These are phyloP conservation scores for Loxodes magnus DNA, from an alignment of 73 alveolate species.

Conservation along the genomic window DNA sequence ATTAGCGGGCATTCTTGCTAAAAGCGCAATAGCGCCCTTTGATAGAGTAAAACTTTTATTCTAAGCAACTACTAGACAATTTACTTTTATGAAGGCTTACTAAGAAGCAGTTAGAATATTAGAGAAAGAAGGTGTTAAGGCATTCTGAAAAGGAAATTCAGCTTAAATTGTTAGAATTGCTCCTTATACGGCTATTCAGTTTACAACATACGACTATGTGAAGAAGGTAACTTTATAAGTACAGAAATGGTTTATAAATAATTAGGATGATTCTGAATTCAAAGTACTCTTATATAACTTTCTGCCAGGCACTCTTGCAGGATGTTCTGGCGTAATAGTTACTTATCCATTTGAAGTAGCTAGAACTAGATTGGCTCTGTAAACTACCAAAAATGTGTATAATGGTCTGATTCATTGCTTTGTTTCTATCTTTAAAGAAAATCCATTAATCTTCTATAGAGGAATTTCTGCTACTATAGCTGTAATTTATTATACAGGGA, in stretches of 20 bases:
- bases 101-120: background rate
- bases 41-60: constrained; percentile 3
- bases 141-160: constrained; percentile 7
- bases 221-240: too few relatives aligned
- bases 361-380: background rate
- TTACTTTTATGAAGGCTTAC: background rate
- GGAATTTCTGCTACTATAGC: constrained; percentile 5
- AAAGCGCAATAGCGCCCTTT: constrained; percentile 1
- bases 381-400: background rate
- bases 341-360: constrained; percentile 8
- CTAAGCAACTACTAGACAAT: background rate
- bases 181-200: background rate
- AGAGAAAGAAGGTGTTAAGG: background rate
- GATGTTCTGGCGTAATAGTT: background rate
- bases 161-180: background rate
- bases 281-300: background rate
- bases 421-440: background rate
- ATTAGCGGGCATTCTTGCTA: constrained; percentile 1
- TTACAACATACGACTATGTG: too few relatives aligned
- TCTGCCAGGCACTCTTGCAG: constrained; percentile 8
- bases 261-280: too few relatives aligned
- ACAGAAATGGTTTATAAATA: too few relatives aligned
- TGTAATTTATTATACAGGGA: too few relatives aligned
- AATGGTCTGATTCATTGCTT: background rate
- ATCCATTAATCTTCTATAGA: background rate